Evolutionary conservation across 164 flowering plant species (phyloP), one percentile per base, ranked within the genome.

Genomic region (Magnolia changhungtana): DNA sequence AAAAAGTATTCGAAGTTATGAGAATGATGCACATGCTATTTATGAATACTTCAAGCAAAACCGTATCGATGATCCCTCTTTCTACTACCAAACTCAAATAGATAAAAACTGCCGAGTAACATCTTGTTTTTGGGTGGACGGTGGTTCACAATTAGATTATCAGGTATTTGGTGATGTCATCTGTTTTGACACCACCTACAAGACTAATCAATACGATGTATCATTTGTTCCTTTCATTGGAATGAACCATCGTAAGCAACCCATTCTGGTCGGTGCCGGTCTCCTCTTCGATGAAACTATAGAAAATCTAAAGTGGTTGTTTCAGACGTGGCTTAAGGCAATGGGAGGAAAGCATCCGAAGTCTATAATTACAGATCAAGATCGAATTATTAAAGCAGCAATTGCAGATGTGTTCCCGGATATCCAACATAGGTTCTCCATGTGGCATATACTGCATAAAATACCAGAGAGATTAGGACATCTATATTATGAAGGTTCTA

Each of bases 161-260:
- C 81, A 55, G 18, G 61, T 16, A 11, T 55, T 55, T 55, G 95
- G 98, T 63, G 98, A 94, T 76, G 90, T 94, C 37, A 87, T 94
- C 55, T 88, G 90, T 16, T 90, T 94, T 75, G 98, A 94, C 78
- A 90, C 95, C 1, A 90, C 96, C 55, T 92, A 87, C 83, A 80
- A 91, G 82, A 88, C 91, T 7, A 92, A 94, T 76, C 85, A 91
- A 77, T 92, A 90, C 51, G 84, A 90, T 31, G 74, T 94, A 79
- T 94, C 97, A 16, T 91, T 91, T 85, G 95, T 88, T 67, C 92
- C 93, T 8, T 92, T 94, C 80, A 88, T 91, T 16, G 98, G 98
- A 18, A 85, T 94, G 52, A 94, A 94, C 77, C 91, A 89, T 81
- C 98, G 91, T 77, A 92, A 95, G 1, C 97, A 92, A 51, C 90